Percentiles rank a stretch among this genome's conserved stretches.
These are phyloP conservation scores for Dryas integrifolia DNA, from an alignment of 331 rosid genomes.

Conservation along the genomic window DNA sequence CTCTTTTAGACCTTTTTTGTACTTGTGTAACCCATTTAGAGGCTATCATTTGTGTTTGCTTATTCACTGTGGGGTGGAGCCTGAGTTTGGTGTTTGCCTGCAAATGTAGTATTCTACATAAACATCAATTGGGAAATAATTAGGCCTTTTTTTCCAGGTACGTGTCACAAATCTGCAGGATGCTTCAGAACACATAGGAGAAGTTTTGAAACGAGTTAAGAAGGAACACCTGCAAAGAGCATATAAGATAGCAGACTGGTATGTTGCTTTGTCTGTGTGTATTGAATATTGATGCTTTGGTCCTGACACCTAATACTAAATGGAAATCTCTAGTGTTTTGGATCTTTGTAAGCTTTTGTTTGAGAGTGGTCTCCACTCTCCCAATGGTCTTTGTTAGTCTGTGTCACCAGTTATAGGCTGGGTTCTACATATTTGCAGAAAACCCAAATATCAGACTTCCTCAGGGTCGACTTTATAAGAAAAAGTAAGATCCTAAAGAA, in stretches of 20 bases:
- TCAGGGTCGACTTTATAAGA: too few relatives aligned
- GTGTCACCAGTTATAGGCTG: too few relatives aligned
- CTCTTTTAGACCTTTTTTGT: neutral
- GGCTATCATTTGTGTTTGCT: neutral
- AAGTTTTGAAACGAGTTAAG: slow-evolving; percentile 90
- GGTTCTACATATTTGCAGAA: neutral
- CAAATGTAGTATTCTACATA: neutral
- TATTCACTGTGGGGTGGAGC: neutral
- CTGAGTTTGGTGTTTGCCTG: neutral
- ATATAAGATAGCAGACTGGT: slow-evolving; percentile 79
- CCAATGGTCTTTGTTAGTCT: too few relatives aligned
- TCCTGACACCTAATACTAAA: neutral
- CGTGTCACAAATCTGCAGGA: slow-evolving; percentile 92
- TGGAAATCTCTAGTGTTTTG: neutral
- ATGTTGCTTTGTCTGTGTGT: slow-evolving; percentile 15
- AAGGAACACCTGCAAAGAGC: slow-evolving; percentile 80
- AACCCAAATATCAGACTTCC: neutral
- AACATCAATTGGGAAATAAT: neutral
- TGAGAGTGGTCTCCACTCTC: neutral
- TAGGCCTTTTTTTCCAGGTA: slow-evolving; percentile 46
- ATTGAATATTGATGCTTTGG: neutral
- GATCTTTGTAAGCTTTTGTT: neutral
- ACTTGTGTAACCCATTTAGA: neutral
- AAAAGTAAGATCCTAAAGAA: too few relatives aligned
- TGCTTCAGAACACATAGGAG: slow-evolving; percentile 96